Evolutionary conservation across 2,329 filamentous ascomycete genomes (phyloP).

Genomic region (Xylaria sp.): DNA sequence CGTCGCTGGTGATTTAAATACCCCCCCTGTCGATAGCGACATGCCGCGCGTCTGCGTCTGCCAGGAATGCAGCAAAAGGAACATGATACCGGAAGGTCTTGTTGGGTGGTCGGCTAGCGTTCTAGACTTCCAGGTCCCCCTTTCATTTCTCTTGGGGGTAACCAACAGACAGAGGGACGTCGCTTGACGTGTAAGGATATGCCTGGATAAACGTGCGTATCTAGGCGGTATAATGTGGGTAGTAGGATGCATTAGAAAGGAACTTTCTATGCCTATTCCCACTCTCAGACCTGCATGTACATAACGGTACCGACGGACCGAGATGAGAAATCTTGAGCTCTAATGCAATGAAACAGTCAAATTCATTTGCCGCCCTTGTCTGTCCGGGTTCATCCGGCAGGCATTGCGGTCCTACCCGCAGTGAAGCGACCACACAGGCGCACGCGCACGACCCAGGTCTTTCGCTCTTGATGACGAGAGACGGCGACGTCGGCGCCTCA

Average conservation of each 20-base stretch:
- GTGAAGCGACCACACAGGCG: slow-evolving; percentile 9
- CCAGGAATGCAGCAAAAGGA: slow-evolving; percentile 33
- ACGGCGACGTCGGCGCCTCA: slow-evolving; percentile 18
- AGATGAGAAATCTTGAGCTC: slow-evolving; percentile 19
- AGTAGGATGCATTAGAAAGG: slow-evolving; percentile 1
- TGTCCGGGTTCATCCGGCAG: slow-evolving; percentile 6
- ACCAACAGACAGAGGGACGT: slow-evolving; percentile 5
- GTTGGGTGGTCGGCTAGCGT: slow-evolving; percentile 21
- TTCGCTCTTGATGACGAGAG: slow-evolving; percentile 7
- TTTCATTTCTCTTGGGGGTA: slow-evolving; percentile 6
- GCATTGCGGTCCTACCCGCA: slow-evolving; percentile 3
- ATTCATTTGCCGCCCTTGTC: slow-evolving; percentile 6
- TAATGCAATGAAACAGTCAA: slow-evolving; percentile 19
- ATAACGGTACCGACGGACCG: slow-evolving; percentile 22
- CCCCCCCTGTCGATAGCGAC: slow-evolving; percentile 22
- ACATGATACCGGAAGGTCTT: slow-evolving; percentile 16
- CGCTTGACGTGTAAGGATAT: slow-evolving; percentile 15
- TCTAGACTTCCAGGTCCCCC: slow-evolving; percentile 24
- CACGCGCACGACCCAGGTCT: slow-evolving; percentile 2
- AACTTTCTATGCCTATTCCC: background rate
- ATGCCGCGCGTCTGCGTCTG: slow-evolving; percentile 38
- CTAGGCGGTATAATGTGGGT: background rate
- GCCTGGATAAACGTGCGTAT: background rate
- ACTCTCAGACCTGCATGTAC: slow-evolving; percentile 14
- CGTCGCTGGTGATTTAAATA: slow-evolving; percentile 7